These are phyloP conservation scores for Lentinula lateritia DNA, from an alignment of 768 basidiomycete species.

Conservation along the genomic window DNA sequence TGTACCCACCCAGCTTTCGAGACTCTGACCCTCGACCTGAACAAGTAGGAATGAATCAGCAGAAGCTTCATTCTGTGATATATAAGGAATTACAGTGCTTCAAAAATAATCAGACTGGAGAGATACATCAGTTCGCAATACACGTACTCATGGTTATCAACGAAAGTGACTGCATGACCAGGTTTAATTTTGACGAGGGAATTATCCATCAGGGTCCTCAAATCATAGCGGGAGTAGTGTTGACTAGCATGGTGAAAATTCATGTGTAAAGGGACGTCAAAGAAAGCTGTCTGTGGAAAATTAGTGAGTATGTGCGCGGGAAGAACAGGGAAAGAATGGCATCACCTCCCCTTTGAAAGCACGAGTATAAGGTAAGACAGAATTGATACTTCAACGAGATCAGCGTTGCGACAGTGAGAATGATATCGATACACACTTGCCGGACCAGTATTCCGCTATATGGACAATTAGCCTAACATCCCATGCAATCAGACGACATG, in stretches of 20 bases:
- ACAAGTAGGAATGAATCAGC: background rate
- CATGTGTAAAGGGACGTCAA: slow-evolving; percentile 86
- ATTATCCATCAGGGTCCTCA: slow-evolving; percentile 65
- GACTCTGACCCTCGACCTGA: slow-evolving; percentile 58
- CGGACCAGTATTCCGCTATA: slow-evolving; percentile 80
- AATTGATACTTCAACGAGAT: slow-evolving; percentile 32
- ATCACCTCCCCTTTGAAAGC: slow-evolving; percentile 61
- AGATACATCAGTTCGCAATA: background rate
- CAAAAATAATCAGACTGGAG: slow-evolving; percentile 1
- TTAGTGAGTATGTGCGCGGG: background rate
- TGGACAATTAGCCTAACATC: background rate
- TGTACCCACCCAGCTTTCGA: slow-evolving; percentile 72
- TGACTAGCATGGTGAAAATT: slow-evolving; percentile 79
- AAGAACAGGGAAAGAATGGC: slow-evolving; percentile 8
- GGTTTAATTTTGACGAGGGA: slow-evolving; percentile 68
- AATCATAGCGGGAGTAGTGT: slow-evolving; percentile 60
- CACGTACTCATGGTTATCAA: slow-evolving; percentile 85
- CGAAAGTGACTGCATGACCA: slow-evolving; percentile 82
- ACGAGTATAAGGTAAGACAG: slow-evolving; percentile 52
- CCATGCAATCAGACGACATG: background rate
- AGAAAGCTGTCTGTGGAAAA: slow-evolving; percentile 66
- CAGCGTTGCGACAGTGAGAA: background rate
- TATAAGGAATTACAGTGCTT: slow-evolving; percentile 51
- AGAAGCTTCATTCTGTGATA: slow-evolving; percentile 10
- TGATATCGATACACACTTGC: slow-evolving; percentile 39